Conservation (phyloP, 164 flowering plant species). For the Sextonia rubra region DNA sequence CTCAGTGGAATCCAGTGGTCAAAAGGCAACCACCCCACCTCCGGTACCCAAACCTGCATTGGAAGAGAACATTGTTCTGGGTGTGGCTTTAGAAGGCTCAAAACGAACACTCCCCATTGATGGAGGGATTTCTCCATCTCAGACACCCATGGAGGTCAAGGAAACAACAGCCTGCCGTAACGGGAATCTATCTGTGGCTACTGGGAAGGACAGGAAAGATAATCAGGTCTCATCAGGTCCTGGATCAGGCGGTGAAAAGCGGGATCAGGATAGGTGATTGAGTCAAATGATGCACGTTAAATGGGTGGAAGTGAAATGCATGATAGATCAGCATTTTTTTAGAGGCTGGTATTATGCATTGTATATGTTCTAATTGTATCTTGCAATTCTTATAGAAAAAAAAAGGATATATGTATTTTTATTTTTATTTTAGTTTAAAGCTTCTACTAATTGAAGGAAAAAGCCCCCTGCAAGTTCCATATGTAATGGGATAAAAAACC, state of each 20-base stretch:
- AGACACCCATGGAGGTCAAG: constrained; percentile 30
- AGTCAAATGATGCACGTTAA: background rate
- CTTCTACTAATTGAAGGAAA: background rate
- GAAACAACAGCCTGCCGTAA: constrained; percentile 42
- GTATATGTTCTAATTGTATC: background rate
- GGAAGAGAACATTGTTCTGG: constrained; percentile 70
- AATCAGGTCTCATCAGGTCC: constrained; percentile 22
- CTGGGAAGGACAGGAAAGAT: constrained; percentile 34
- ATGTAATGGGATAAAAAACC: too few species aligned
- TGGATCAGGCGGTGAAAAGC: constrained; percentile 25
- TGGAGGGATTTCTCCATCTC: constrained; percentile 40
- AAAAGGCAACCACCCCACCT: constrained; percentile 13
- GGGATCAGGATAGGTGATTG: constrained; percentile 22
- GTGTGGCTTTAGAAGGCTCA: constrained; percentile 73
- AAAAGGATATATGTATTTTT: background rate
- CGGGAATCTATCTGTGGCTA: constrained; percentile 32
- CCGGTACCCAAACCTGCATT: constrained; percentile 31
- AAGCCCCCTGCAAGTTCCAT: background rate
- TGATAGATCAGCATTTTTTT: background rate
- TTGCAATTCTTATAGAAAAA: background rate
- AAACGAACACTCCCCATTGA: constrained; percentile 52
- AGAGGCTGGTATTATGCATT: background rate
- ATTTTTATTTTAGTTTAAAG: background rate
- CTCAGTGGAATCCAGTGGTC: background rate
- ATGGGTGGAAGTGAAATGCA: background rate